Conservation (phyloP, 1,284 basidiomycete genomes). For the Cronartium ribicola region DNA sequence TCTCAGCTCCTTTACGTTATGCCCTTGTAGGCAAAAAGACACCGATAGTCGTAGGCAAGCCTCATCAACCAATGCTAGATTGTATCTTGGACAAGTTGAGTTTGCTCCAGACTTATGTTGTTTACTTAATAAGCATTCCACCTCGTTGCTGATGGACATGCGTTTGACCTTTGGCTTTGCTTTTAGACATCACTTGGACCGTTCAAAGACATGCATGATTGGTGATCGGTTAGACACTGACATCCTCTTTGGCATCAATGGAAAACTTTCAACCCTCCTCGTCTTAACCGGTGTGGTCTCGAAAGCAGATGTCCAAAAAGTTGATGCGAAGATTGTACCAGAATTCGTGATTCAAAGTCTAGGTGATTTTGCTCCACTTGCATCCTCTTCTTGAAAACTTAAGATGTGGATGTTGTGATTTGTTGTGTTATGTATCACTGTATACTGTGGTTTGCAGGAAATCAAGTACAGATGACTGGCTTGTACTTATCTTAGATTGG, state of each 20-base stretch:
- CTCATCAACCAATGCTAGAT: slow-evolving; percentile 84
- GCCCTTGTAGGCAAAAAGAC: slow-evolving; percentile 62
- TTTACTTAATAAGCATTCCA: not conserved
- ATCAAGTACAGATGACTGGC: too few relatives aligned
- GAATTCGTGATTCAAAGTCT: slow-evolving; percentile 73
- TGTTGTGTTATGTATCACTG: too few relatives aligned
- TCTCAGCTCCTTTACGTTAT: slow-evolving; percentile 75
- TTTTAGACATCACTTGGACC: slow-evolving; percentile 74
- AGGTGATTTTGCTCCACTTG: slow-evolving; percentile 61
- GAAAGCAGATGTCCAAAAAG: slow-evolving; percentile 65
- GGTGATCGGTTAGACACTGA: slow-evolving; percentile 94
- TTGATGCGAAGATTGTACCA: slow-evolving; percentile 68
- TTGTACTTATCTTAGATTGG: too few relatives aligned
- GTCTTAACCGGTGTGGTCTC: slow-evolving; percentile 94
- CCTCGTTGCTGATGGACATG: not conserved
- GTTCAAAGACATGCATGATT: slow-evolving; percentile 80
- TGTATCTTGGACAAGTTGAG: slow-evolving; percentile 85
- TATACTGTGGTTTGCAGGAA: too few relatives aligned
- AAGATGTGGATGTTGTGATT: not conserved
- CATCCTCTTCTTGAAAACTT: not conserved
- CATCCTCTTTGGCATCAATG: slow-evolving; percentile 81
- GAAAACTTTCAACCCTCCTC: slow-evolving; percentile 77
- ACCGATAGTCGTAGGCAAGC: slow-evolving; percentile 84
- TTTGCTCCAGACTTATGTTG: not conserved
- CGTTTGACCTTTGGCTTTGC: slow-evolving; percentile 31